A percentile compares a stretch with the other conserved stretches of the same genome.
Evolutionary conservation across 2,329 filamentous ascomycete genomes (phyloP).

Genomic region (Alternaria sp.): DNA sequence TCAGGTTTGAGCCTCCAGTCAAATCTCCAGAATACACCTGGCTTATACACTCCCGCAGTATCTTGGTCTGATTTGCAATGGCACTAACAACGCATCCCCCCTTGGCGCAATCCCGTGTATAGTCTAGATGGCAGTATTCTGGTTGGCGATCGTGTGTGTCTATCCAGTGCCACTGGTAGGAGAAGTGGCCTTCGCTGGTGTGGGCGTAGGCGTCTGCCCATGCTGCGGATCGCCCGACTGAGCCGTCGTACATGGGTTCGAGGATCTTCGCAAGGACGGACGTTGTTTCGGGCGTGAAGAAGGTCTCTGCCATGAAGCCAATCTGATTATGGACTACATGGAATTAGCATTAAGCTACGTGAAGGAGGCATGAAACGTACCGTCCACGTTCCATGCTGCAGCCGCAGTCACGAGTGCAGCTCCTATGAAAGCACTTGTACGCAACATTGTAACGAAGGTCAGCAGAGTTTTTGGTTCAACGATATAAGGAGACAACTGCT

Average conservation of each 20-base stretch:
- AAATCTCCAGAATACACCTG: conserved; percentile 37
- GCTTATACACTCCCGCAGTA: conserved; percentile 49
- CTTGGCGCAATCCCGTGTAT: conserved; percentile 49
- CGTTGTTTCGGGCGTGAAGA: conserved; percentile 46
- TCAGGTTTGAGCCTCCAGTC: conserved; percentile 44
- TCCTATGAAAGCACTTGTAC: conserved; percentile 4
- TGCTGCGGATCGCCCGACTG: conserved; percentile 51
- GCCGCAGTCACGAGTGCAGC: conserved; percentile 26
- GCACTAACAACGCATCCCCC: conserved; percentile 55
- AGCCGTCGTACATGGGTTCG: conserved; percentile 52
- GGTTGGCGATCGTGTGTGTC: conserved; percentile 50
- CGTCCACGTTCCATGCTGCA: conserved; percentile 47
- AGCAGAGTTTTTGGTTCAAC: background rate
- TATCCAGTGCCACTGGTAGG: conserved; percentile 56
- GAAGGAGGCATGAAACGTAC: conserved; percentile 16
- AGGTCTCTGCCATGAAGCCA: conserved; percentile 52
- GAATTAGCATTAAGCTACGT: conserved; percentile 14
- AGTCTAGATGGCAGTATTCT: conserved; percentile 47
- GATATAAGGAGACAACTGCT: background rate
- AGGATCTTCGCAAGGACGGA: conserved; percentile 48
- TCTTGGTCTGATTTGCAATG: conserved; percentile 54
- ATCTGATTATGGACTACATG: conserved; percentile 53
- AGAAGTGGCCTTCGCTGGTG: conserved; percentile 51
- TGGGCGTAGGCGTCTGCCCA: conserved; percentile 55
- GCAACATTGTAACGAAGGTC: background rate